Base-by-base conservation (phyloP, 345 rosid genomes). In the Camelina hispida region DNA sequence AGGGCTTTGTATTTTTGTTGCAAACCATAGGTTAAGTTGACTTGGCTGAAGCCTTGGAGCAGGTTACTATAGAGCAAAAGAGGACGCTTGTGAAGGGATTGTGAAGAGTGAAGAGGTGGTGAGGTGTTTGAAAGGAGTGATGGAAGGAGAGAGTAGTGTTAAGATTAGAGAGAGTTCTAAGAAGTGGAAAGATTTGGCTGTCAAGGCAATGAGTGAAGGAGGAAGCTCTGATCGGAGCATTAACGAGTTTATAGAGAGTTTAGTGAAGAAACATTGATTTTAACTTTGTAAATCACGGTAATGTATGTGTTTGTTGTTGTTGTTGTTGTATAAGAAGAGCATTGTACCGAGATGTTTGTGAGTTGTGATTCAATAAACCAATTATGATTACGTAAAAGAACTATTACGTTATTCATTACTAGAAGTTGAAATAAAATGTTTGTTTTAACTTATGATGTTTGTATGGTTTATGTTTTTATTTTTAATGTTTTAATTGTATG, bases 21-120 rank as follows among this genome's bases (percentile, higher is more conserved):
- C n/a, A 50, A 64, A 69, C 14, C 25, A 23, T 68, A 93, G 98
- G 91, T 91, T 61, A 90, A 89, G 76, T 47, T 95, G 79, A 90
- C 97, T 23, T 23, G 25, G 25, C 25, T 23, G 25, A 23, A 23
- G 25, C 25, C 25, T 23, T 23, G 25, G 25, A 23, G 25, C 25
- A 23, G 25, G n/a, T n/a, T n/a, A n/a, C n/a, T n/a, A n/a, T n/a
- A n/a, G n/a, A n/a, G n/a, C n/a, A n/a, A n/a, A n/a, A 46, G 90
- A 84, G 83, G 79, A 79, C 23, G 86, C 73, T 58, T 87, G 78
- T 1, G 62, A 74, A 35, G 88, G 88, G 17, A 40, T 83, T n/a
- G 91, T 90, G 78, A 85, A 81, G 71, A 85, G 76, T 14, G 71
- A 64, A 50, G 92, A 88, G 65, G 25, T 87, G 16, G 30, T 74